Evolutionary conservation across 1,139 yeast species (phyloP).

Genomic region (Protomyces pachydermus): DNA sequence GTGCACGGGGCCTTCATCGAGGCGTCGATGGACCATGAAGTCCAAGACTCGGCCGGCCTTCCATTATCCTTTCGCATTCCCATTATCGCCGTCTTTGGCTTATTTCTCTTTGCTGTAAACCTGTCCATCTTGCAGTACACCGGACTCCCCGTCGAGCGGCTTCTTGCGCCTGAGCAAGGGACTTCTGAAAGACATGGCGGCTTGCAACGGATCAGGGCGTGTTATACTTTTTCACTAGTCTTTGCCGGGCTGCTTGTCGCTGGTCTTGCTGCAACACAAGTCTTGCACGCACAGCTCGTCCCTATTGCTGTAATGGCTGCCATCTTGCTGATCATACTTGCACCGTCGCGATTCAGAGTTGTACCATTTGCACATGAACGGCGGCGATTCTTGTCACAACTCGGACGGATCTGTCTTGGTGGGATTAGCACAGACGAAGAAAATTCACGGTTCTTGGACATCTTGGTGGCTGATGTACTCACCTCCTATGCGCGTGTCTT

Average conservation of each 20-base stretch:
- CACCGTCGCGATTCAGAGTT: constrained; percentile 33
- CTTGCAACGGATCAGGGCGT: neutral
- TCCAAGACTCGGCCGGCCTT: constrained; percentile 35
- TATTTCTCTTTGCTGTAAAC: constrained; percentile 43
- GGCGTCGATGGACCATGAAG: neutral
- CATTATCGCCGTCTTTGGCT: constrained; percentile 35
- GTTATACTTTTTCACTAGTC: neutral
- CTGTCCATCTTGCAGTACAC: constrained; percentile 12
- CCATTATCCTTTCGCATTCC: constrained; percentile 50
- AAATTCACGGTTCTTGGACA: constrained; percentile 62
- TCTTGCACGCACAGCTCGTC: neutral
- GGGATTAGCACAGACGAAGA: constrained; percentile 47
- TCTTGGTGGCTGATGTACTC: constrained; percentile 70
- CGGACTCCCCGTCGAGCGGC: constrained; percentile 26
- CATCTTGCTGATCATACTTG: constrained; percentile 36
- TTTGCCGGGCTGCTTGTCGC: neutral
- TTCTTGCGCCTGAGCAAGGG: constrained; percentile 35
- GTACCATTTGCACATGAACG: constrained; percentile 35
- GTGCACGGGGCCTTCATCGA: too few relatives aligned
- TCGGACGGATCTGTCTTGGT: constrained; percentile 50
- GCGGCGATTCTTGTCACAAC: constrained; percentile 33
- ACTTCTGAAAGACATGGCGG: neutral
- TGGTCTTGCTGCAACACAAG: neutral
- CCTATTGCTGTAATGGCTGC: constrained; percentile 41
- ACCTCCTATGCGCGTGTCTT: constrained; percentile 73